Evolutionary conservation across 176 grass and related monocot species (phyloP), one percentile per base, ranked within the genome.

Genomic region (Raddia guianensis): DNA sequence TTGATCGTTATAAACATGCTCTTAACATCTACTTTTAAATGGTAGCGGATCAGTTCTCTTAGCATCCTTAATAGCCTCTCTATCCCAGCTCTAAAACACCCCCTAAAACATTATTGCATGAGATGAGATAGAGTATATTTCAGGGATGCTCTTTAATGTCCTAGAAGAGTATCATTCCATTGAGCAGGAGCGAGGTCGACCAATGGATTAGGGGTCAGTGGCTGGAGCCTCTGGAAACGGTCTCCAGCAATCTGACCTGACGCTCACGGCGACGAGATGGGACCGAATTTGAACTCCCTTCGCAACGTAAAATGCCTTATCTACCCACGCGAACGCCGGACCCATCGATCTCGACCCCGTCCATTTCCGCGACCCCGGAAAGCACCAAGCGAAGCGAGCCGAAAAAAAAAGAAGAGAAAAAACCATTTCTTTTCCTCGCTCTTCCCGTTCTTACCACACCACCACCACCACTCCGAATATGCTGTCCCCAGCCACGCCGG

Each of bases 401-500:
- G 61, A 21, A 63, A 49, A 15, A 70, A 14, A 43, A 9, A 2
- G 15, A 4, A 15, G 11, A 4, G 2, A 16, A 73, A 75, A 76
- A 19, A 61, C 1, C 68, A 18, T 81, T 89, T 80, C 43, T 74
- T 83, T 64, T 75, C 27, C 37, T 78, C 52, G 13, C 71, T 49
- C 46, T 82, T 76, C 76, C 65, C 85, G 78, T 57, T 85, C 71
- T 89, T 18, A 61, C 81, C 71, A 75, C 87, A 63, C 68, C 86
- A 32, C 80, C 78, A 5, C n/a, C 66, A 43, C 49, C 33, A 21
- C 42, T 56, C 42, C 75, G 87, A 80, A 89, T 82, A 89, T 85
- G 87, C 66, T 89, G 78, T 66, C 83, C 46, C 83, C 83, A 90
- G 88, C 88, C 88, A 33, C 88, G 88, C 78, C 83, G 88, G 88